phyloP scores from a whole-genome alignment of 768 basidiomycete genomes.

The Fomitopsis pulvina region DNA sequence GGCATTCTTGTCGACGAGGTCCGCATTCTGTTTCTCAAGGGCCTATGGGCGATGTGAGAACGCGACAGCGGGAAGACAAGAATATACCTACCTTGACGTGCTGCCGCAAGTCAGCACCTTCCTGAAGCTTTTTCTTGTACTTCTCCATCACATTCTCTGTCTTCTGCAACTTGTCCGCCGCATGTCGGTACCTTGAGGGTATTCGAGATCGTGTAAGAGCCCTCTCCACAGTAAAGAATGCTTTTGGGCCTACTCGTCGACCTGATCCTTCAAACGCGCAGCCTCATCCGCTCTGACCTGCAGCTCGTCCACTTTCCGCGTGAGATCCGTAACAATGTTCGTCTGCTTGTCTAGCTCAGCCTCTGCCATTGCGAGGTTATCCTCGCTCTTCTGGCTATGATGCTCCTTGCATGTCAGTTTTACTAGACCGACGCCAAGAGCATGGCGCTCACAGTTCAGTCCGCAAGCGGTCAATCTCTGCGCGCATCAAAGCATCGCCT shows the following conservation, averaged over 20 bases:
- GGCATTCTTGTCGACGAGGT: conserved; percentile 86
- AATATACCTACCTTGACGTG: conserved; percentile 58
- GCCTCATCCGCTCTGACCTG: conserved; percentile 74
- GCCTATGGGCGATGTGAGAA: conserved; percentile 37
- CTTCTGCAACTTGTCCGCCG: conserved; percentile 87
- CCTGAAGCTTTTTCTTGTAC: conserved; percentile 97
- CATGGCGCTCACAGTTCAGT: conserved; percentile 70
- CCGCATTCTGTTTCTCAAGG: conserved; percentile 89
- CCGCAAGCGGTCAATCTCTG: conserved; percentile 77
- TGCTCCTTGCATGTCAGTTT: conserved; percentile 23
- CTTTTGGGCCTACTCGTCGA: conserved; percentile 94
- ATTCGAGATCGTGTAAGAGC: neutral
- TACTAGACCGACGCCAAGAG: neutral
- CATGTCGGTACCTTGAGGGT: conserved; percentile 71
- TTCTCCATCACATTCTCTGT: conserved; percentile 98
- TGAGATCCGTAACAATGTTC: conserved; percentile 60
- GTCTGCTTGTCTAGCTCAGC: conserved; percentile 80
- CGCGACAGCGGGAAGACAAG: conserved; percentile 1
- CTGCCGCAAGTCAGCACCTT: conserved; percentile 83
- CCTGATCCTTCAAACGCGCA: conserved; percentile 78
- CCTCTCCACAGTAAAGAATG: neutral
- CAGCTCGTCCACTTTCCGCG: conserved; percentile 75
- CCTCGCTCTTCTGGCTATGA: conserved; percentile 87
- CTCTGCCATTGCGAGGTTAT: conserved; percentile 79
- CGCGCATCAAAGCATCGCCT: conserved; percentile 68